Percentiles rank a stretch among this genome's conserved stretches.
phyloP scores from a whole-genome alignment of 441 rosid genomes.

The Corymbia citriodora region DNA sequence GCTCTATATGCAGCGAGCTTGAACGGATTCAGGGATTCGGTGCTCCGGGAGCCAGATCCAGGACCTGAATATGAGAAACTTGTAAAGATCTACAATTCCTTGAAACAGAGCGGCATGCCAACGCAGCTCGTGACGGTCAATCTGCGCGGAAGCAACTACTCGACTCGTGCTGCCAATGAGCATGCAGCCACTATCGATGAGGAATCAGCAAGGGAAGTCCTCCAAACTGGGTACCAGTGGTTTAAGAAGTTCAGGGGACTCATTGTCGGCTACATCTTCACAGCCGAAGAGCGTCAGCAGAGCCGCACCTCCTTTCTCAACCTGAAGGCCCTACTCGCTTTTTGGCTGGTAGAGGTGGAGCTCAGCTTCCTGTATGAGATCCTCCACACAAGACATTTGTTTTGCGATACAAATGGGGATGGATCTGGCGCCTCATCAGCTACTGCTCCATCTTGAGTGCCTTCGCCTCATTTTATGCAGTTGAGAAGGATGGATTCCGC shows the following conservation, averaged over 20 bases:
- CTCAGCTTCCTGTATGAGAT: background rate
- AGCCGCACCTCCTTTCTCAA: background rate
- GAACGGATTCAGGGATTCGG: background rate
- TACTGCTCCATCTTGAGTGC: background rate
- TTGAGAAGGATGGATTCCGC: background rate
- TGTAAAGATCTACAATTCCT: background rate
- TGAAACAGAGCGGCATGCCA: background rate
- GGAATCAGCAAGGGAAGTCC: background rate
- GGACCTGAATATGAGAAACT: background rate
- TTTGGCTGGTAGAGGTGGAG: background rate
- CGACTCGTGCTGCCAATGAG: background rate
- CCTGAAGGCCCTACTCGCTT: fast-evolving
- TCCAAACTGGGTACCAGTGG: background rate
- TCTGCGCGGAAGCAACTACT: background rate
- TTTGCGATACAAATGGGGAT: background rate
- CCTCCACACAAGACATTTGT: background rate
- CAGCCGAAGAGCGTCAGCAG: background rate
- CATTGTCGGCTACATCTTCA: background rate
- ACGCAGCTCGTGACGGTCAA: background rate
- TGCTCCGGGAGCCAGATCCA: background rate
- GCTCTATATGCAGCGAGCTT: background rate
- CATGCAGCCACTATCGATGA: fast-evolving
- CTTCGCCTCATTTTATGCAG: background rate
- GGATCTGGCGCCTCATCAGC: background rate
- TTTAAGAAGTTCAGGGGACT: background rate